These are phyloP conservation scores for Aspergillus ruber DNA, from an alignment of 2,329 filamentous ascomycete species.

Conservation along the genomic window DNA sequence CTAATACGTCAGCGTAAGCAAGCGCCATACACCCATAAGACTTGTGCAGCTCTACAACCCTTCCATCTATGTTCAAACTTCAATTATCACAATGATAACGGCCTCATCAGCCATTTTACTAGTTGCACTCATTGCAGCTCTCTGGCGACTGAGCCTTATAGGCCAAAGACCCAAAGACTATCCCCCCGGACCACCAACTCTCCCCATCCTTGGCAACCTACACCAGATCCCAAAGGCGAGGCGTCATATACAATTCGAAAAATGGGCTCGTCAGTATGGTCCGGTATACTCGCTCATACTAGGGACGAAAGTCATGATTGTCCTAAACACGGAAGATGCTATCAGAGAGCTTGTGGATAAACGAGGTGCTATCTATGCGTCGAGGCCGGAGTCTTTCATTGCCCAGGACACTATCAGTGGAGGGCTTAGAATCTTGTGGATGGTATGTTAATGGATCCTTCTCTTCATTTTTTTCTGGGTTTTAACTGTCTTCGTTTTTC, in stretches of 20 bases:
- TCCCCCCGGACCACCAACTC: neutral
- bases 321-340: neutral
- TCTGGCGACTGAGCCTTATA: too few relatives aligned
- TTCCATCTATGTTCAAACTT: too few relatives aligned
- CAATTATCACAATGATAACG: too few relatives aligned
- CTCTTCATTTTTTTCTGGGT: too few relatives aligned
- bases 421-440: conserved; percentile 1
- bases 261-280: conserved; percentile 1
- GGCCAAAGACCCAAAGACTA: too few relatives aligned
- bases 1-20: too few relatives aligned
- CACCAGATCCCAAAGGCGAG: neutral
- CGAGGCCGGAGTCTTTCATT: conserved; percentile 1
- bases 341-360: neutral
- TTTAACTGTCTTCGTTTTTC: conserved; percentile 3
- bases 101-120: too few relatives aligned
- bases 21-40: too few relatives aligned
- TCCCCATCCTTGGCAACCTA: neutral
- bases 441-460: too few relatives aligned
- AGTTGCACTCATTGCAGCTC: neutral
- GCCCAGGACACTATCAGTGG: conserved; percentile 9
- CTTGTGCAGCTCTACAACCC: too few relatives aligned
- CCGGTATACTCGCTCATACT: neutral
- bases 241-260: neutral
- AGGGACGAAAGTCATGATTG: neutral
- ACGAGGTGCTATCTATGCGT: neutral